Base-by-base conservation (phyloP, 2,329 filamentous ascomycete genomes). In the Diaporthe citriasiana region DNA sequence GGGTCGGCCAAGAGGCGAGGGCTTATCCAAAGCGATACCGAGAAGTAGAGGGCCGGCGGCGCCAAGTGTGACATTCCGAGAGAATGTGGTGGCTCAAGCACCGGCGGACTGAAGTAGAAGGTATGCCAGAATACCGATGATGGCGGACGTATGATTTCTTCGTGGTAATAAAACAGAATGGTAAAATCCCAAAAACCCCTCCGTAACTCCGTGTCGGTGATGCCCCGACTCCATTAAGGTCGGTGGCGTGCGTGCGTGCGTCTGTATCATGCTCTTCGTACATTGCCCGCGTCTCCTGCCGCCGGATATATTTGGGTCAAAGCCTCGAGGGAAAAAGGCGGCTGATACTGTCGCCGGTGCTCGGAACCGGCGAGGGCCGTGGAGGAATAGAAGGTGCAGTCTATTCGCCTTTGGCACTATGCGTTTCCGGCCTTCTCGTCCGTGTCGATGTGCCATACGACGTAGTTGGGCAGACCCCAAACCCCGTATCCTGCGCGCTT, bases 371-470 rank as follows among this genome's bases (percentile, higher is more conserved):
- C 12, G 25, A 69, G 17, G 27, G 60, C 74, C 74, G 45, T 60
- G 35, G 42, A 27, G 57, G 74, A 76, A 76, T 59, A 51, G 74
- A 74, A 74, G 19, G 13, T 51, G 25, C 30, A 25, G 60, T 70
- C 55, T 63, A 47, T 70, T 45, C 40, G 25, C 27, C n/a, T 30
- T 30, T 45, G 45, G 30, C n/a, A 55, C 59, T 84, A 90, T 78
- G 84, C 81, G 82, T 98, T 98, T 45, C 95, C 95, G 45, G 91
- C 90, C 88, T 98, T 98, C 87, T 99, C 97, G 73, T 95, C 91
- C 3, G 97, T 99, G 83, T 99, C 97, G 80, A 98, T 94, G 82
- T 99, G 97, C 97, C 97, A 99, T 74, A 99, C 96, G 68, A 99
- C 93, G 82, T 99, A 99, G 83, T 99, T 99, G 55, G 96, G 97